Conservation (phyloP, 1,284 basidiomycete species). For the Rhodotorula sp. region DNA sequence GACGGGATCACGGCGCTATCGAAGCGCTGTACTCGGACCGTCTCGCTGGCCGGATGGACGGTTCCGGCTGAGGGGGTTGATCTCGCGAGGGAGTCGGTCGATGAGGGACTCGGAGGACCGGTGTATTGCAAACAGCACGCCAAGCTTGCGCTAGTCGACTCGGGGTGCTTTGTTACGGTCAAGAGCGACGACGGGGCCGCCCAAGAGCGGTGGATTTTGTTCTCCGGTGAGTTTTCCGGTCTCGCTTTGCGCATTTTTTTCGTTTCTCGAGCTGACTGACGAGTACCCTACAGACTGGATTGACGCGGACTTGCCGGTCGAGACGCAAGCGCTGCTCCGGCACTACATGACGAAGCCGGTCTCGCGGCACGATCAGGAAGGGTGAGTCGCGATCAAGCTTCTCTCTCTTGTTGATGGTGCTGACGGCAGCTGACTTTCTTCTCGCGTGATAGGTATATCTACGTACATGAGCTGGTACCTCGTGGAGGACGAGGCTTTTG, state of each 20-base stretch:
- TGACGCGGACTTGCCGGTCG: conserved; percentile 20
- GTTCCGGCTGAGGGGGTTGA: not conserved
- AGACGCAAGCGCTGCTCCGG: conserved; percentile 39
- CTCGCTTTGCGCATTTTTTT: too few relatives aligned
- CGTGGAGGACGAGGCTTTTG: not conserved
- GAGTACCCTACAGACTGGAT: conserved; percentile 20
- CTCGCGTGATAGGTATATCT: conserved; percentile 31
- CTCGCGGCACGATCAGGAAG: conserved; percentile 22
- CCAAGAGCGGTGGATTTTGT: conserved; percentile 27
- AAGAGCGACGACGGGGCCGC: not conserved
- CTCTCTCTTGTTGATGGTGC: too few relatives aligned
- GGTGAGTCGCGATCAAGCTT: conserved; percentile 25
- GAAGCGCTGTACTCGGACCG: conserved; percentile 34
- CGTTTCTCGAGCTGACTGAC: not conserved
- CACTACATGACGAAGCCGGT: conserved; percentile 33
- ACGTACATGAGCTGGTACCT: conserved; percentile 41
- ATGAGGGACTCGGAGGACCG: conserved; percentile 2
- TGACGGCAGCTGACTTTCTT: not conserved
- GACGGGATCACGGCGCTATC: conserved; percentile 34
- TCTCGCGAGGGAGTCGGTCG: not conserved
- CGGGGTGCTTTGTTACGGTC: conserved; percentile 25
- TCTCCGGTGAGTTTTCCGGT: conserved; percentile 13
- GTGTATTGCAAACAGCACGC: conserved; percentile 41
- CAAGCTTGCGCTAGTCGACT: conserved; percentile 35
- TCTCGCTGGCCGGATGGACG: not conserved